Percentiles rank a stretch among this genome's conserved stretches.
Evolutionary conservation across 371 early-diverging fungal genomes (phyloP).

Genomic region (Rhizopus sp.): DNA sequence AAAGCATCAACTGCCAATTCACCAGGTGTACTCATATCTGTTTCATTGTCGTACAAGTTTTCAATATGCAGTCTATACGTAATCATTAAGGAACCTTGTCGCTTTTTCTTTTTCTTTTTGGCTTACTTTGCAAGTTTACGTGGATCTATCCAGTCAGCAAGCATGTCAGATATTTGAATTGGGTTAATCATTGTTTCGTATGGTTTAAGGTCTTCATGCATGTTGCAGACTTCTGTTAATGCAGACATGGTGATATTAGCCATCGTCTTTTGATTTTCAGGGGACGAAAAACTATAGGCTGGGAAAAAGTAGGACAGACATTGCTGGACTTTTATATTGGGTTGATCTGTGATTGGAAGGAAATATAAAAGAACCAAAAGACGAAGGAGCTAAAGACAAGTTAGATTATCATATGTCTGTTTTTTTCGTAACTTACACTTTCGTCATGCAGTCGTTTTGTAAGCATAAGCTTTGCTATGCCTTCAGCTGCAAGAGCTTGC

Average conservation of each 20-base stretch:
- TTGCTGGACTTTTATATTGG: slow-evolving; percentile 72
- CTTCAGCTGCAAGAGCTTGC: slow-evolving; percentile 63
- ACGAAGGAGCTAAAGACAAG: slow-evolving; percentile 55
- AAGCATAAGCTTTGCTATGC: slow-evolving; percentile 69
- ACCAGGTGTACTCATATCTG: slow-evolving; percentile 39
- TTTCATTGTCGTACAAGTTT: slow-evolving; percentile 11
- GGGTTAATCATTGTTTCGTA: slow-evolving; percentile 55
- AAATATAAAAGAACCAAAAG: slow-evolving; percentile 77
- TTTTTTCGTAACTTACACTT: slow-evolving; percentile 40
- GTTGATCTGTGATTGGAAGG: slow-evolving; percentile 59
- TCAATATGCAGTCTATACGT: slow-evolving; percentile 5
- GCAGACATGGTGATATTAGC: slow-evolving; percentile 39
- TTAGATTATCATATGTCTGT: not conserved
- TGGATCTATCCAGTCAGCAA: slow-evolving; percentile 65
- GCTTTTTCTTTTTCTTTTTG: not conserved
- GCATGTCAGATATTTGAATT: slow-evolving; percentile 53
- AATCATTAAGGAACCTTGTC: not conserved
- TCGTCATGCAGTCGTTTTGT: slow-evolving; percentile 50
- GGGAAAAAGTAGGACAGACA: slow-evolving; percentile 87
- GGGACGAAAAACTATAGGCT: slow-evolving; percentile 73
- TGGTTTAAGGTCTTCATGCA: slow-evolving; percentile 35
- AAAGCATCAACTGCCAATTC: slow-evolving; percentile 44
- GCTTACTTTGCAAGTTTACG: slow-evolving; percentile 49
- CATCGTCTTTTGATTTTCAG: slow-evolving; percentile 65
- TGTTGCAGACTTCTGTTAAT: slow-evolving; percentile 38